Conservation (phyloP, 164 flowering plant species). For the Umbilicus rupestris region DNA sequence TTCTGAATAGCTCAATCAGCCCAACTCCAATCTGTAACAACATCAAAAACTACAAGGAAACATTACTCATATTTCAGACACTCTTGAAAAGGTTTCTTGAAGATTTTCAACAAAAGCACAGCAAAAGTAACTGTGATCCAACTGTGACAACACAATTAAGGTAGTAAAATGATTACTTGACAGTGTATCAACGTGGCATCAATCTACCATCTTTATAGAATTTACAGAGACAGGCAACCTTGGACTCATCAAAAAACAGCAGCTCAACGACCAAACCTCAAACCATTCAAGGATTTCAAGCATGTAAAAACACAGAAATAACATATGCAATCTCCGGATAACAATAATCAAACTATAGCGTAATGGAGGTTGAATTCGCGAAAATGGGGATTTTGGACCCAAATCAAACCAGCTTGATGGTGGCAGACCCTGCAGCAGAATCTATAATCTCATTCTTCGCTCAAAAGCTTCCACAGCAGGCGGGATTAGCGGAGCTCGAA, state of each 20-base stretch:
- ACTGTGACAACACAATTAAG: not conserved
- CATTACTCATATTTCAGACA: too few species aligned
- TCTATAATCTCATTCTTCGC: not conserved
- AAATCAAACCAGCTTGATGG: not conserved
- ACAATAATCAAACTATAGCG: not conserved
- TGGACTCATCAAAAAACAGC: not conserved
- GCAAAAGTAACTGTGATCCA: not conserved
- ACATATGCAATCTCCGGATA: not conserved
- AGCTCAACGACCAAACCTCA: not conserved
- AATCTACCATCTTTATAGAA: too few species aligned
- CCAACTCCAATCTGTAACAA: not conserved
- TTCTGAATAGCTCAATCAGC: too few species aligned
- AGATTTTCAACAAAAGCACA: not conserved
- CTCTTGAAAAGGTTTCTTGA: too few species aligned
- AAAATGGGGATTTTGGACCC: not conserved
- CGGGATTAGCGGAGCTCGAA: slow-evolving; percentile 49
- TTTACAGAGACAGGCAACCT: not conserved
- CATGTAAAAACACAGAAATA: too few species aligned
- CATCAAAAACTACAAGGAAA: not conserved
- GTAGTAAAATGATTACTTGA: not conserved
- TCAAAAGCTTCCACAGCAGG: not conserved
- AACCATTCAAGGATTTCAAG: not conserved
- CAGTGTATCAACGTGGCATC: not conserved
- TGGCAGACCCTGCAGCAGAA: not conserved
- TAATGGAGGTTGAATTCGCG: not conserved